Conservation (phyloP, 2,329 filamentous ascomycete species). For the Penicillium digitatum region DNA sequence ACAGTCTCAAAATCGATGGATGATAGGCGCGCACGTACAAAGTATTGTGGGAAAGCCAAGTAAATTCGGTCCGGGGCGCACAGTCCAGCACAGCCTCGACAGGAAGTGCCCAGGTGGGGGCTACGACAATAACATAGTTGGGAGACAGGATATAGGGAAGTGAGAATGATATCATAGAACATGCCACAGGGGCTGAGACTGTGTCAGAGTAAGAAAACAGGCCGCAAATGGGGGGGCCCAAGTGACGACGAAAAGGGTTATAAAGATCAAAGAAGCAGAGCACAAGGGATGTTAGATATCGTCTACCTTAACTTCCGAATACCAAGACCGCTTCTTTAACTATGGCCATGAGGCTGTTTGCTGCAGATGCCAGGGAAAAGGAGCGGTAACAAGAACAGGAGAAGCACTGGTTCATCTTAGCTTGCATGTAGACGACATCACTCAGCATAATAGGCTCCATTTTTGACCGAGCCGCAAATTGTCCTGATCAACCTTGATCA, state of each 20-base stretch:
- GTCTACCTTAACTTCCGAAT: neutral
- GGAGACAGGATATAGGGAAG: neutral
- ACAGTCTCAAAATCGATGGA: neutral
- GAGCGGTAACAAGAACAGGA: constrained; percentile 5
- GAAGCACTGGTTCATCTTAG: constrained; percentile 1
- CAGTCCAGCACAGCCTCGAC: constrained; percentile 10
- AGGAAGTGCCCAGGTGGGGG: neutral
- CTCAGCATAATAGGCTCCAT: neutral
- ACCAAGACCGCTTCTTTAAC: constrained; percentile 5
- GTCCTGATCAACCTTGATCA: constrained; percentile 3
- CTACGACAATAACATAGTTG: neutral
- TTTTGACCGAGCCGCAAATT: constrained; percentile 1
- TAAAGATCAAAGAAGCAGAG: neutral
- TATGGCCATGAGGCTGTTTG: constrained; percentile 10
- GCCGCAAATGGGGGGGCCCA: neutral
- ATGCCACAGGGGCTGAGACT: neutral
- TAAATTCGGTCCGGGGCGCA: constrained; percentile 4
- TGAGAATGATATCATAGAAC: neutral
- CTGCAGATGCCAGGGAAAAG: constrained; percentile 1
- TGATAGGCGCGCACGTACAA: neutral
- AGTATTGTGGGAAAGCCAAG: constrained; percentile 1
- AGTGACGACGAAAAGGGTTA: neutral
- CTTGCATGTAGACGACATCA: neutral
- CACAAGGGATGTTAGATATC: neutral
- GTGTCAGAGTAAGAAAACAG: neutral